Percentiles rank a stretch among this genome's conserved stretches.
Evolutionary conservation across 306 rosid genomes (phyloP).

Genomic region (Cercis canadensis): DNA sequence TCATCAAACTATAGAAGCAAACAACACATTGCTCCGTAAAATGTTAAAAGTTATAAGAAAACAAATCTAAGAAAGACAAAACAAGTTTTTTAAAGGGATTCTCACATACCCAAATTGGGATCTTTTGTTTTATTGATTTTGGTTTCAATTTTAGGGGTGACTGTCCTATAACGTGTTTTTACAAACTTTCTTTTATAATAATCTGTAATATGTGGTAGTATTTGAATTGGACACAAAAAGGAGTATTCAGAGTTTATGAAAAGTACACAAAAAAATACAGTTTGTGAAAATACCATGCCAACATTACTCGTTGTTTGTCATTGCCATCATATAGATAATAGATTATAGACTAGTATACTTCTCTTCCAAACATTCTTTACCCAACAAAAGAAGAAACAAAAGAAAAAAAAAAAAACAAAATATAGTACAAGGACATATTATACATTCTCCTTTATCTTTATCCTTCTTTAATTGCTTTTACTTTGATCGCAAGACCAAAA

Average conservation of each 20-base stretch:
- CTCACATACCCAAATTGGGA: slow-evolving; percentile 17
- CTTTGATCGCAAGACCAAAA: slow-evolving; percentile 75
- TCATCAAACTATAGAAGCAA: slow-evolving; percentile 29
- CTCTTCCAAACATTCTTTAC: slow-evolving; percentile 70
- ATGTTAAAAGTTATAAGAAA: neutral
- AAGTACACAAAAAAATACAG: too few relatives aligned
- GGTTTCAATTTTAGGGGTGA: slow-evolving; percentile 2
- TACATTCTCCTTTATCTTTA: slow-evolving; percentile 65
- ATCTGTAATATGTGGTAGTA: too few relatives aligned
- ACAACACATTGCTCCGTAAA: slow-evolving; percentile 42
- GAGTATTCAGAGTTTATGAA: too few relatives aligned
- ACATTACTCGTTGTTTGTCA: neutral
- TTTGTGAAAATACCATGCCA: too few relatives aligned
- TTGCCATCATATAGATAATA: neutral
- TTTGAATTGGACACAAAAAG: too few relatives aligned
- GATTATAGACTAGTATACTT: slow-evolving; percentile 41
- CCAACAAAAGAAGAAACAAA: slow-evolving; percentile 51
- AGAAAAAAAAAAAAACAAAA: slow-evolving; percentile 27
- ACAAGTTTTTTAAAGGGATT: neutral
- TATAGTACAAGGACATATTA: slow-evolving; percentile 37
- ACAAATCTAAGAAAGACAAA: slow-evolving; percentile 38
- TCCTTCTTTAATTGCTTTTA: slow-evolving; percentile 68
- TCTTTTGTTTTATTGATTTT: neutral
- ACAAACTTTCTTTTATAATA: too few relatives aligned
- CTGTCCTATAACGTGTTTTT: neutral